These are phyloP conservation scores for Apiotrichum sp. DNA, from an alignment of 1,284 basidiomycete species.

Conservation along the genomic window DNA sequence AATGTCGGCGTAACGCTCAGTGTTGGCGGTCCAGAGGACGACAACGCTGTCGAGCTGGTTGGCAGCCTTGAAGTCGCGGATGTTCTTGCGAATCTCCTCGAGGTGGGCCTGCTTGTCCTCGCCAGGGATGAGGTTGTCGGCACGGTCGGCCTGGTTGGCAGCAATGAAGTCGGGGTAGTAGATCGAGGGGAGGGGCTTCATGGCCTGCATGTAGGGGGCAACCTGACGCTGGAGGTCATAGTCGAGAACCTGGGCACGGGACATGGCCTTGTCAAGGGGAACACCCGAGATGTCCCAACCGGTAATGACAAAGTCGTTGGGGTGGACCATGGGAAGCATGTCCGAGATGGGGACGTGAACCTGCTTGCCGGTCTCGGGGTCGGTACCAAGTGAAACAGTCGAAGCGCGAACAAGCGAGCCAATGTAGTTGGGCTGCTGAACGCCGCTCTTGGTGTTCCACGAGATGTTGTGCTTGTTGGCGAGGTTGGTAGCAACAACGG, in stretches of 20 bases:
- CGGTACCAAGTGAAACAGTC: slow-evolving; percentile 83
- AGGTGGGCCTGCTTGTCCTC: slow-evolving; percentile 84
- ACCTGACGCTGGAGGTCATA: slow-evolving; percentile 97
- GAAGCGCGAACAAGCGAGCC: slow-evolving; percentile 85
- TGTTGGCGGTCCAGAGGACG: slow-evolving; percentile 98
- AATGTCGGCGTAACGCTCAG: slow-evolving; percentile 94
- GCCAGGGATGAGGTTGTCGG: slow-evolving; percentile 77
- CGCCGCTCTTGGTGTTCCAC: slow-evolving; percentile 90
- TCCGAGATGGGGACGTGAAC: slow-evolving; percentile 89
- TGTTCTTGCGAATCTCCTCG: slow-evolving; percentile 85
- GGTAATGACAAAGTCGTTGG: slow-evolving; percentile 93
- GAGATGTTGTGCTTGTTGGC: slow-evolving; percentile 92
- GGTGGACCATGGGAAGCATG: slow-evolving; percentile 96
- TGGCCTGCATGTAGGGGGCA: slow-evolving; percentile 71
- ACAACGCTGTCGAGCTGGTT: slow-evolving; percentile 80
- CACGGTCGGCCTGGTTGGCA: slow-evolving; percentile 93
- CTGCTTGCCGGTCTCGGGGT: slow-evolving; percentile 78
- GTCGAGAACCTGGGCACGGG: slow-evolving; percentile 87
- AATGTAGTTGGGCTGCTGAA: slow-evolving; percentile 95
- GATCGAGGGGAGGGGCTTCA: slow-evolving; percentile 86
- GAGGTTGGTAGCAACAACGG: slow-evolving; percentile 87
- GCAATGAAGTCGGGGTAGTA: slow-evolving; percentile 95
- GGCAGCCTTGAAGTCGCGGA: slow-evolving; percentile 82
- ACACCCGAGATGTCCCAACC: slow-evolving; percentile 95
- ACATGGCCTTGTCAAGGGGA: slow-evolving; percentile 86